Conservation (phyloP, 2,329 filamentous ascomycete genomes). For the Coleophoma eucalyptorum region DNA sequence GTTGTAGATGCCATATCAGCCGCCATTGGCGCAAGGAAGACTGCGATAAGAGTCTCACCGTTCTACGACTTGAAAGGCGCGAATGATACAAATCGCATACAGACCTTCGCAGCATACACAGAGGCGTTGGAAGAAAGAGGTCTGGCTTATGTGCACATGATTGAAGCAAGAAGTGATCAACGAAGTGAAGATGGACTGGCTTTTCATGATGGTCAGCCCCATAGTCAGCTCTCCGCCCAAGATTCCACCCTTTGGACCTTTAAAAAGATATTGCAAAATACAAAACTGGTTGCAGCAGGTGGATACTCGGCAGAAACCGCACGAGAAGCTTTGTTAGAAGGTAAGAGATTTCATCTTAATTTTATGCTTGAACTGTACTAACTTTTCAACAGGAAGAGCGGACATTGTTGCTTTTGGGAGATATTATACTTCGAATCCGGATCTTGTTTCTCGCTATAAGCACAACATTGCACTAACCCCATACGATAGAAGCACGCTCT, state of each 20-base stretch:
- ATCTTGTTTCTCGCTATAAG: background rate
- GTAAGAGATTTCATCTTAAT: background rate
- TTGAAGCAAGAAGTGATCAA: constrained; percentile 36
- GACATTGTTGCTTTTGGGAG: constrained; percentile 7
- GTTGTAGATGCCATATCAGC: constrained; percentile 32
- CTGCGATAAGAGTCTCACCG: constrained; percentile 34
- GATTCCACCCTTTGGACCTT: constrained; percentile 1
- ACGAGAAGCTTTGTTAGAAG: background rate
- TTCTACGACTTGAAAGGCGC: background rate
- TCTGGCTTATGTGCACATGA: constrained; percentile 58
- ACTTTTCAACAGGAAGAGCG: background rate
- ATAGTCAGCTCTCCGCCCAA: background rate
- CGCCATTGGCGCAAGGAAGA: constrained; percentile 43
- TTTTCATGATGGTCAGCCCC: no score
- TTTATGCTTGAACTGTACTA: background rate
- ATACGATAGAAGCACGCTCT: constrained; percentile 3
- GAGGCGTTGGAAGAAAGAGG: constrained; percentile 41
- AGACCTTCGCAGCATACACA: constrained; percentile 23
- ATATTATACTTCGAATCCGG: constrained; percentile 5
- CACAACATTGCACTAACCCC: background rate
- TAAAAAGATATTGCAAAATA: constrained; percentile 30
- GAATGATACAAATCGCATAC: constrained; percentile 1
- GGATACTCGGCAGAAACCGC: constrained; percentile 1
- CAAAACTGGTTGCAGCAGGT: constrained; percentile 18
- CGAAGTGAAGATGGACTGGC: background rate